Percentiles rank a stretch among this genome's conserved stretches.
Evolutionary conservation across 768 basidiomycete genomes (phyloP).

Genomic region (Coprinopsis strossmayeri): DNA sequence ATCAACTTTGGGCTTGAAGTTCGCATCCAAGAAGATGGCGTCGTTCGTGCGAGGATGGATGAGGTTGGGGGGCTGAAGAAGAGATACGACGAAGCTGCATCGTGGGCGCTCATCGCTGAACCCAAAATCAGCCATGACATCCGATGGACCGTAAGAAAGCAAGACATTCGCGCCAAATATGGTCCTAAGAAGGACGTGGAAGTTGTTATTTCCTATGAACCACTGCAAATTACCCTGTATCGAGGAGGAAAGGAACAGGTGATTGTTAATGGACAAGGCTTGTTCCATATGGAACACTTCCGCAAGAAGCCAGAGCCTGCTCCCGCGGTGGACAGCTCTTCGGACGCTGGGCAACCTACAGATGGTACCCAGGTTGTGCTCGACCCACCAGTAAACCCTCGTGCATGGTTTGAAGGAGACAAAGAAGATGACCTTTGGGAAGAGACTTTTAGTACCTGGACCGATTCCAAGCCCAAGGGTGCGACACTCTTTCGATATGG

Average conservation of each 20-base stretch:
- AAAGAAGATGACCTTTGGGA: constrained; percentile 84
- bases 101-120: constrained; percentile 79
- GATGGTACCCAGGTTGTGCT: constrained; percentile 47
- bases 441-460: constrained; percentile 82
- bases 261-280: constrained; percentile 80
- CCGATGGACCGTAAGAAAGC: constrained; percentile 61
- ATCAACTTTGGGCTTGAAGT: constrained; percentile 79
- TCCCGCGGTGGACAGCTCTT: constrained; percentile 36
- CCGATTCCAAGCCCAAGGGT: constrained; percentile 96
- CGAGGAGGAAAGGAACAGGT: constrained; percentile 78
- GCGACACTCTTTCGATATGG: constrained; percentile 12
- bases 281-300: constrained; percentile 99
- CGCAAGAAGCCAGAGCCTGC: constrained; percentile 51
- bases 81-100: constrained; percentile 87
- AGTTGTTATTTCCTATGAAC: constrained; percentile 66
- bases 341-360: constrained; percentile 36
- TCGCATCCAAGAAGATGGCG: constrained; percentile 80
- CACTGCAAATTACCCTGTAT: constrained; percentile 67
- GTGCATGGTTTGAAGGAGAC: constrained; percentile 87
- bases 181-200: constrained; percentile 58
- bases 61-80: constrained; percentile 73
- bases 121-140: constrained; percentile 57
- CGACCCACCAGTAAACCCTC: constrained; percentile 37
- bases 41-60: constrained; percentile 90
- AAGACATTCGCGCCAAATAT: constrained; percentile 56